These are phyloP conservation scores for Phytophthora syringae DNA, from an alignment of 352 stramenopile genomes.

Conservation along the genomic window DNA sequence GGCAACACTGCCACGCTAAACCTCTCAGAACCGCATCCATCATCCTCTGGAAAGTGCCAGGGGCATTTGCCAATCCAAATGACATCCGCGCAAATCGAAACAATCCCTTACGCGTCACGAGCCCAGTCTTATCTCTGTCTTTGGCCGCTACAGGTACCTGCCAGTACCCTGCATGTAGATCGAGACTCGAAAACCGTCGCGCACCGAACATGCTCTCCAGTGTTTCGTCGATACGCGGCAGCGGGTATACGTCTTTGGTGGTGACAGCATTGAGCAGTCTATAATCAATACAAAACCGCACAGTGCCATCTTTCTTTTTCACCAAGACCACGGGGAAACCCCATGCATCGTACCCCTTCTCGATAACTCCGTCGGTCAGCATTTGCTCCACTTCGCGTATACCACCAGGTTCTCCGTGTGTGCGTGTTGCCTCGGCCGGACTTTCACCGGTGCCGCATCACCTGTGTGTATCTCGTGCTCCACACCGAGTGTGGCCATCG, in stretches of 20 bases:
- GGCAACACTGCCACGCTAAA: not conserved
- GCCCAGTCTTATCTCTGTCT: too few relatives aligned
- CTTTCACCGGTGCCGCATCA: not conserved
- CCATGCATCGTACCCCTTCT: conserved; percentile 20
- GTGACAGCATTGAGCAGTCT: conserved; percentile 18
- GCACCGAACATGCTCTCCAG: too few relatives aligned
- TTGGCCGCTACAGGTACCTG: too few relatives aligned
- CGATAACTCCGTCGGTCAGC: conserved; percentile 14
- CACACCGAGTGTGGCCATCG: too few relatives aligned
- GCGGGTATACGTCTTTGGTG: too few relatives aligned
- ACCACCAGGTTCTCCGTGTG: conserved; percentile 13
- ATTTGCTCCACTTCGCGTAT: conserved; percentile 17
- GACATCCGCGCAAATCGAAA: not conserved
- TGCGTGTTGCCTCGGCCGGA: not conserved
- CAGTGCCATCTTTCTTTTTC: conserved; percentile 29
- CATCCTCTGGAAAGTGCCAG: not conserved
- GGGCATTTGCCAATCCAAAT: not conserved
- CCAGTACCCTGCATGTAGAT: too few relatives aligned
- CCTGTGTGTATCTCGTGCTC: not conserved
- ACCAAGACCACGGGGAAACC: conserved; percentile 28
- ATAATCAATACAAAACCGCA: conserved; percentile 32
- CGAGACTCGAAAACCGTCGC: too few relatives aligned
- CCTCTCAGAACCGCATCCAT: not conserved
- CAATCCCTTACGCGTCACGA: too few relatives aligned
- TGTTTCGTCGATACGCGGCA: too few relatives aligned